phyloP scores from a whole-genome alignment of 1,284 basidiomycete genomes.

The Laetiporus sulphureus region DNA sequence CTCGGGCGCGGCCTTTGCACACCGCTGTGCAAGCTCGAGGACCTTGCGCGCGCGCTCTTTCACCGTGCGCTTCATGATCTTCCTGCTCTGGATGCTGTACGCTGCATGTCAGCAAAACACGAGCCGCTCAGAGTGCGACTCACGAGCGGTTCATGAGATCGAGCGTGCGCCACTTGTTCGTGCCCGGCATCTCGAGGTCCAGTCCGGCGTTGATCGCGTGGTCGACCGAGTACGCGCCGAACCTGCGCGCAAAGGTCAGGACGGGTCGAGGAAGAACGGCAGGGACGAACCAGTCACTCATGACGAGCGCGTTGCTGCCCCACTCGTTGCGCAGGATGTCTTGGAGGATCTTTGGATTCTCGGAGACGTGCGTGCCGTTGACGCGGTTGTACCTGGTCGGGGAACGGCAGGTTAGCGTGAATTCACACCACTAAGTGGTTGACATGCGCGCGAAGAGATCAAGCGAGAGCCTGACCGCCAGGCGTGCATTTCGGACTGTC shows the following conservation, averaged over 20 bases:
- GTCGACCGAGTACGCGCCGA: constrained; percentile 64
- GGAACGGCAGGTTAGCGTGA: not conserved
- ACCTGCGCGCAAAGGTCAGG: constrained; percentile 30
- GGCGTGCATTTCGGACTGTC: too few relatives aligned
- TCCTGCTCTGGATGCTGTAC: constrained; percentile 45
- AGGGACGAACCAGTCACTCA: constrained; percentile 69
- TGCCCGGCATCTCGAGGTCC: constrained; percentile 77
- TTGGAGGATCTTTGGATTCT: constrained; percentile 55
- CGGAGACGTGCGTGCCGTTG: constrained; percentile 67
- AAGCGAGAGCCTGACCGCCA: too few relatives aligned
- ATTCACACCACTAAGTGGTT: not conserved
- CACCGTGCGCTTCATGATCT: constrained; percentile 57
- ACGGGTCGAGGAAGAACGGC: not conserved
- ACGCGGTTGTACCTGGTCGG: constrained; percentile 60
- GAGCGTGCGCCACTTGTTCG: constrained; percentile 62
- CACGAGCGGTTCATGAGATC: constrained; percentile 56
- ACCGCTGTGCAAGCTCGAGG: constrained; percentile 57
- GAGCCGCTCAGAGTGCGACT: constrained; percentile 1
- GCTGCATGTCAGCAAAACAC: not conserved
- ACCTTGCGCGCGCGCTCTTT: constrained; percentile 65
- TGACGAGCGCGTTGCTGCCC: constrained; percentile 64
- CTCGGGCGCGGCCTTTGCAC: constrained; percentile 55
- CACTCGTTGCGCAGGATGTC: constrained; percentile 72
- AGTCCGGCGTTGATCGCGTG: constrained; percentile 66
- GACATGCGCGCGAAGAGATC: not conserved